Base-by-base conservation (phyloP, 2,329 filamentous ascomycete genomes). In the Fusarium veterinarium region DNA sequence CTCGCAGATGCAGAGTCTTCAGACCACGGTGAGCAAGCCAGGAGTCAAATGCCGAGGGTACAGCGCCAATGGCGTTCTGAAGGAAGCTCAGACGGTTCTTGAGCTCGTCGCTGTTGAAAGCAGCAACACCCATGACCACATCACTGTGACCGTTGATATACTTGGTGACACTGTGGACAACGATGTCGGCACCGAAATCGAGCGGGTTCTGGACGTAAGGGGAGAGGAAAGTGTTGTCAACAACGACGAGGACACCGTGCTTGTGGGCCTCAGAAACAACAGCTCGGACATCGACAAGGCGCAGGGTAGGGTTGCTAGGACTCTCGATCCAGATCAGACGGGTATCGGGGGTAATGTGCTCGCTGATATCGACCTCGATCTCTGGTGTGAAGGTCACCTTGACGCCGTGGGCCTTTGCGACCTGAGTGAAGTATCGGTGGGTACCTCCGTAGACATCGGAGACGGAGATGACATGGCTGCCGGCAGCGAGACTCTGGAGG, bases 71-170 rank as follows among this genome's bases (percentile, higher is more conserved):
- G 76, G 96, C 96, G 84, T 99, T 99, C 82, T 99, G 96, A 42
- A 99, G 89, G 87, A 98, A 99, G 57, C 90, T 87, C 28, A 99
- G 89, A 45, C 93, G 91, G 71, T 91, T 86, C 80, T 91, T 91
- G 75, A 99, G 87, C 23, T 90, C 88, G 63, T 94, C 91, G 35
- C 92, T 93, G 88, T 98, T 98, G 89, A 97, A 97, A 56, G 96
- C 96, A 51, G 95, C 95, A 35, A 96, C 93, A 74, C 96, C 96
- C 96, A 99, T 99, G 78, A 98, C 91, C 13, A 99, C 96, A 82
- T 99, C 96, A 81, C 91, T 89, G 86, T 99, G 96, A 56, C 96
- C 96, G 82, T 98, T 98, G 86, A 99, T 98, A 85, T 98, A 99
- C 86, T 99, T 99, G 48, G 96, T 99, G 62, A 99, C 96, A 61